Base-by-base conservation (phyloP, 2,329 filamentous ascomycete species). In the Colletotrichum lentis region DNA sequence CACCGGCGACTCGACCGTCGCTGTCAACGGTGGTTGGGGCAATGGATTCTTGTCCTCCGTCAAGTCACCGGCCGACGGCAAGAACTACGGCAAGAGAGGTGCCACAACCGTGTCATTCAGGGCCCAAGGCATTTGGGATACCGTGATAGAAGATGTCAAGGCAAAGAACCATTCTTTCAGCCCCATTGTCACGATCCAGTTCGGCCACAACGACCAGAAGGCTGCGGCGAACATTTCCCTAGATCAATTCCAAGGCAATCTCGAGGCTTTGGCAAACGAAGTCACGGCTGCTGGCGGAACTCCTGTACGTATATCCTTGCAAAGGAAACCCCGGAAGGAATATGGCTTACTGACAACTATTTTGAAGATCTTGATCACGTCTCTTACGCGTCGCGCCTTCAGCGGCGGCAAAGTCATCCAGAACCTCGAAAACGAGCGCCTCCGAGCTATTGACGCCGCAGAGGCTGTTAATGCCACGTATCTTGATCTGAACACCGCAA, bases 191-290 rank as follows among this genome's bases (percentile, higher is more conserved):
- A 78, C 77, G 2, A 73, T 72, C 2, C 72, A 89, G 79, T 89
- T 89, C 67, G 87, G 87, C 6, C 87, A 90, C 74, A 90, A 90
- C 68, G 88, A 90, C 73, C 87, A 84, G 72, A 89, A 88, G 71
- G 65, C 79, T 0, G 78, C 76, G 0, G 80, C 79, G 1, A 80
- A 80, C 53, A 79, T 89, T 52, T 78, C 80, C 0, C 73, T 85
- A 4, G 75, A 78, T 0, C 73, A 83, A 66, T 90, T 84, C 75
- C 79, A 83, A 62, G 75, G 75, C 1, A 88, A 89, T 52, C 79
- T 90, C 0, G 79, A 81, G 37, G 75, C 71, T 0, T 83, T 85
- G 58, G 82, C 80, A 8, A 71, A 75, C 2, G 82, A 86, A 35
- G 80, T 84, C 6, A 75, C 75, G 41, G 70, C 70, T 3, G 78